These are phyloP conservation scores for Entomortierella beljakovae DNA, from an alignment of 192 early-diverging fungal species.

Conservation along the genomic window DNA sequence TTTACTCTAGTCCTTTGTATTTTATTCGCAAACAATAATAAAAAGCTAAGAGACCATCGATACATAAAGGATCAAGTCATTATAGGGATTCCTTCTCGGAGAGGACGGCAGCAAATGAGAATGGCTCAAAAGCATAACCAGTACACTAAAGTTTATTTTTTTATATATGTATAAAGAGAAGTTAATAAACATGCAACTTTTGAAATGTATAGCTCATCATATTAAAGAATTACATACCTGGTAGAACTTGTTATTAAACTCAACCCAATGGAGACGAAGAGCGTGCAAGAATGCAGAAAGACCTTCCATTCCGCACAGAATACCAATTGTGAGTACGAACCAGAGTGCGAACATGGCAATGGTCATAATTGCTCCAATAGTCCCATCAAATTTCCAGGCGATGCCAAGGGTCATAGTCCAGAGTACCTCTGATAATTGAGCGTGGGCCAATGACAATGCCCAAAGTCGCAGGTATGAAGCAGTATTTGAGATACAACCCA, in stretches of 20 bases:
- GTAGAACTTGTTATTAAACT: slow-evolving; percentile 99
- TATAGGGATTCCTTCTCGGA: slow-evolving; percentile 41
- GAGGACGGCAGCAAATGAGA: slow-evolving; percentile 75
- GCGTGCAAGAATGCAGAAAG: slow-evolving; percentile 95
- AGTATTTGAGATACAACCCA: slow-evolving; percentile 97
- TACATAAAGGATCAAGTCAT: too few relatives aligned
- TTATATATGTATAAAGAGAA: too few relatives aligned
- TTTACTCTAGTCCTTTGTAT: too few relatives aligned
- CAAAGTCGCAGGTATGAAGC: slow-evolving; percentile 99
- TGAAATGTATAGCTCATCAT: too few relatives aligned
- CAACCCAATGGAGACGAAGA: slow-evolving; percentile 97
- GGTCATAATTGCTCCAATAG: slow-evolving; percentile 75
- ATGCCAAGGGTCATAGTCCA: slow-evolving; percentile 93
- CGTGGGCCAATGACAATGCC: slow-evolving; percentile 98
- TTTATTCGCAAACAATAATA: too few relatives aligned
- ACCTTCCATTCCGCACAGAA: slow-evolving; percentile 93
- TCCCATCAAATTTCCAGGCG: slow-evolving; percentile 61
- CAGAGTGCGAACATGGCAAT: slow-evolving; percentile 87
- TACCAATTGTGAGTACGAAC: slow-evolving; percentile 88
- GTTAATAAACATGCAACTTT: too few relatives aligned
- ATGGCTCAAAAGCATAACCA: slow-evolving; percentile 91
- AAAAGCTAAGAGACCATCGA: too few relatives aligned
- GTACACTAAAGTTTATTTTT: slow-evolving; percentile 71
- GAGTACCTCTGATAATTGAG: slow-evolving; percentile 96
- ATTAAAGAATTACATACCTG: slow-evolving; percentile 88